Evolutionary conservation across 331 rosid genomes (phyloP).

Genomic region (Quercus tomentella): DNA sequence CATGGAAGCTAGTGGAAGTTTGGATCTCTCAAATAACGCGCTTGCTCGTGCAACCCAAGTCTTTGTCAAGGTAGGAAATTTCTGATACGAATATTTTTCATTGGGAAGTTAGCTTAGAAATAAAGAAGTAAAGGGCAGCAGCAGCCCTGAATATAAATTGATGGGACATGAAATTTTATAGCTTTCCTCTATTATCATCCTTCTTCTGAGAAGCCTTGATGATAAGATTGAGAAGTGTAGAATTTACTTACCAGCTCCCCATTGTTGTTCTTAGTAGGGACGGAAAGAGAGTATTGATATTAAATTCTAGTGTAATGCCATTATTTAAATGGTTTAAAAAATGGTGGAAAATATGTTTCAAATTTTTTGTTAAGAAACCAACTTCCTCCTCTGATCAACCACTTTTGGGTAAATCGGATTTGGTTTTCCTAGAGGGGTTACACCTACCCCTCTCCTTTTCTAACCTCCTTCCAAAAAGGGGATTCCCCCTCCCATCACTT

Average conservation of each 20-base stretch:
- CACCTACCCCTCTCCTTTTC: not conserved
- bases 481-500: not conserved
- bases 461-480: not conserved
- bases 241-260: not conserved
- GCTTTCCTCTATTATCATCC: not conserved
- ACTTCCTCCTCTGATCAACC: not conserved
- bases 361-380: not conserved
- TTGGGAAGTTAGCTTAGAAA: not conserved
- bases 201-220: not conserved
- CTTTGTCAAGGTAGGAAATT: slow-evolving; percentile 80
- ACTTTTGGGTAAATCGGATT: not conserved
- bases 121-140: not conserved
- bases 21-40: slow-evolving; percentile 93
- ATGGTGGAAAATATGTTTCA: not conserved
- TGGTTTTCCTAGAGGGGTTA: not conserved
- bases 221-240: not conserved
- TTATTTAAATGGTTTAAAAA: not conserved
- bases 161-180: not conserved
- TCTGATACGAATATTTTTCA: not conserved
- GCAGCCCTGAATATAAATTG: not conserved
- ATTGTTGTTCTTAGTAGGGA: not conserved
- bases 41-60: slow-evolving; percentile 97
- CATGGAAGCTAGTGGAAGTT: slow-evolving; percentile 66
- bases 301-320: not conserved
- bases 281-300: not conserved